Percentiles rank a stretch among this genome's conserved stretches.
Evolutionary conservation across 352 stramenopile genomes (phyloP).

Genomic region (Phytopythium helicoides): DNA sequence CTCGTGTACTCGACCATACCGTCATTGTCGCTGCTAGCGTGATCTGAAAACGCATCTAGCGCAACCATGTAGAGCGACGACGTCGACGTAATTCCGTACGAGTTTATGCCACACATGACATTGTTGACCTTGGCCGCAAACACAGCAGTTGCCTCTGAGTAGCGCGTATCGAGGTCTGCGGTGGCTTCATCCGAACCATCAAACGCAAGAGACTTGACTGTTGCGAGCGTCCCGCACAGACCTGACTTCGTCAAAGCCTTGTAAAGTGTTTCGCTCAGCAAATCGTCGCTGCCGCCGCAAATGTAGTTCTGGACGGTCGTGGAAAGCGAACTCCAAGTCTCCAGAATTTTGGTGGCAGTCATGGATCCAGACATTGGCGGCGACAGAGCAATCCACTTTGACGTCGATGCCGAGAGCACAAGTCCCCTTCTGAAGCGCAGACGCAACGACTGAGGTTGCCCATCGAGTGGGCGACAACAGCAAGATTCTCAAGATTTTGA

Average conservation of each 20-base stretch:
- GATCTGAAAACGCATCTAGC: constrained; percentile 14
- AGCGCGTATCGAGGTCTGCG: constrained; percentile 12
- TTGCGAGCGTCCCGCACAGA: constrained; percentile 14
- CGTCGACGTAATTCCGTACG: constrained; percentile 13
- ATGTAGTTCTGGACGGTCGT: constrained; percentile 9
- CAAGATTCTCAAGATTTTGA: constrained; percentile 19
- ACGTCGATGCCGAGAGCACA: constrained; percentile 21
- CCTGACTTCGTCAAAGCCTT: constrained; percentile 11
- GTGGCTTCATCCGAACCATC: constrained; percentile 12
- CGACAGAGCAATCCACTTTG: constrained; percentile 41
- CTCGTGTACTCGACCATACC: constrained; percentile 26
- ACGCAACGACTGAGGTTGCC: constrained; percentile 36
- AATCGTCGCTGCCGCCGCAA: constrained; percentile 11
- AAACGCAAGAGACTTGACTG: constrained; percentile 15
- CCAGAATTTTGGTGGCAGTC: constrained; percentile 11
- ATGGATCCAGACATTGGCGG: constrained; percentile 32
- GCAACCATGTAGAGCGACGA: constrained; percentile 9
- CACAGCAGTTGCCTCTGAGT: constrained; percentile 6
- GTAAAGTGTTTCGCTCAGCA: constrained; percentile 9
- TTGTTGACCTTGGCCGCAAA: constrained; percentile 17
- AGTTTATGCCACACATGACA: constrained; percentile 22
- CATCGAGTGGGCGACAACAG: constrained; percentile 46
- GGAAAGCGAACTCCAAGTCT: constrained; percentile 13
- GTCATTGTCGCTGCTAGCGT: constrained; percentile 22
- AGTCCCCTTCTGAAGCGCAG: constrained; percentile 19